Base-by-base conservation (phyloP, 1,139 yeast species). In the Debaryomyces udenii region DNA sequence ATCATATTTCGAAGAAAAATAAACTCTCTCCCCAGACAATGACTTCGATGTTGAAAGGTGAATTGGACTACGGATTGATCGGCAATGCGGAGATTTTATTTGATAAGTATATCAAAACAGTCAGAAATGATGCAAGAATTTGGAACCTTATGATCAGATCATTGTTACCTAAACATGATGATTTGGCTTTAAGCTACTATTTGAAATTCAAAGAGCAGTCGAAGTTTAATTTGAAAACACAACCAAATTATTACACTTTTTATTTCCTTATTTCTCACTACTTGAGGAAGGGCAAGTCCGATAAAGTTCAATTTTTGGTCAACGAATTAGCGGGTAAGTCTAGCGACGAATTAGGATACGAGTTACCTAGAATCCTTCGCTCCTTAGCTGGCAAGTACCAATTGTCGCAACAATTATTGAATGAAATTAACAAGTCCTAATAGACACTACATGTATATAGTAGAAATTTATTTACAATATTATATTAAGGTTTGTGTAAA, bases 131-230 rank as follows among this genome's bases (percentile, higher is more conserved):
- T 15, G 60, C 78, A 6, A 65, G 81, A 36, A 65, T 75, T 32
- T 84, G 83, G 78, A 83, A 86, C 57, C 70, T 78, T 57, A 68
- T 86, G 61, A 76, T 86, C 46, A 67, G 66, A 26, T 79, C 80
- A 3, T 68, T 76, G 44, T 60, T 74, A 32, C 50, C 52, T 28
- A 67, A 65, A 38, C 59, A 68, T 36, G 69, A 66, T 29, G 39
- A 53, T 17, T 64, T 69, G 48, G 80, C 82, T 1, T 49, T 66
- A 35, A 54, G 61, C 5, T 74, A 76, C 54, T 74, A 71, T 48
- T 47, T 56, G 4, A 54, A 51, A 30, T 58, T 62, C 48, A 64
- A 52, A 55, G 44, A 49, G 15, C 61, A 61, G 42, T 38, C 52
- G 6, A 46, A 55, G 40, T 38, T 51, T 38, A 48, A 52, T 15